Evolutionary conservation across 2,329 filamentous ascomycete species (phyloP).

Genomic region (Aspergillus glaucus): DNA sequence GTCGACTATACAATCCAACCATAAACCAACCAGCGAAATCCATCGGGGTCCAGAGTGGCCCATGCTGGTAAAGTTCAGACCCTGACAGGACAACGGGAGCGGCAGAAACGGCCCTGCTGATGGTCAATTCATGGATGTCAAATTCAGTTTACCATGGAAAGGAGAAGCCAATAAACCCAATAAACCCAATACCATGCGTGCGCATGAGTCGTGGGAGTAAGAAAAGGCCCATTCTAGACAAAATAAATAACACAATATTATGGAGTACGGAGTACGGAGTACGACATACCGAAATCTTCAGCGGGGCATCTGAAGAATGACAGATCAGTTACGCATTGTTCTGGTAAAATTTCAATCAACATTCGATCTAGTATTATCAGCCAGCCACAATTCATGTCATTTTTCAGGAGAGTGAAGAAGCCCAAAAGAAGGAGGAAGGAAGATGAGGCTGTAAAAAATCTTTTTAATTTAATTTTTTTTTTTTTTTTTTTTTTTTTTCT

Average conservation of each 20-base stretch:
- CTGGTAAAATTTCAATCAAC: background rate
- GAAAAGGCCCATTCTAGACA: background rate
- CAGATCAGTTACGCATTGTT: background rate
- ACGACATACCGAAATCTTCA: too few species aligned
- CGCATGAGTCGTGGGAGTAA: too few species aligned
- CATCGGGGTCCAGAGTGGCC: constrained; percentile 9
- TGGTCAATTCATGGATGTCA: constrained; percentile 1
- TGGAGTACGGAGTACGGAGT: too few species aligned
- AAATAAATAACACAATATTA: background rate
- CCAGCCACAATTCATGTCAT: background rate
- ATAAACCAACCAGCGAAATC: constrained; percentile 7
- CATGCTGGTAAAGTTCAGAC: constrained; percentile 18
- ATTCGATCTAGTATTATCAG: background rate
- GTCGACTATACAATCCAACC: background rate
- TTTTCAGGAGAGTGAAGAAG: background rate
- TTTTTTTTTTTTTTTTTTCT: too few species aligned
- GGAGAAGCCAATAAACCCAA: background rate
- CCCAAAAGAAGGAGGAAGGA: background rate
- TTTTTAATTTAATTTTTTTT: too few species aligned
- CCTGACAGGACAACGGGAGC: constrained; percentile 21
- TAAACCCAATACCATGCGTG: too few species aligned
- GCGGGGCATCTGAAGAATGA: background rate
- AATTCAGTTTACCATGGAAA: background rate
- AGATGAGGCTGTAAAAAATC: background rate
- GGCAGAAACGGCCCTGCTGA: constrained; percentile 18